Conservation (phyloP, 2,329 filamentous ascomycete species). For the Diatrype stigma region DNA sequence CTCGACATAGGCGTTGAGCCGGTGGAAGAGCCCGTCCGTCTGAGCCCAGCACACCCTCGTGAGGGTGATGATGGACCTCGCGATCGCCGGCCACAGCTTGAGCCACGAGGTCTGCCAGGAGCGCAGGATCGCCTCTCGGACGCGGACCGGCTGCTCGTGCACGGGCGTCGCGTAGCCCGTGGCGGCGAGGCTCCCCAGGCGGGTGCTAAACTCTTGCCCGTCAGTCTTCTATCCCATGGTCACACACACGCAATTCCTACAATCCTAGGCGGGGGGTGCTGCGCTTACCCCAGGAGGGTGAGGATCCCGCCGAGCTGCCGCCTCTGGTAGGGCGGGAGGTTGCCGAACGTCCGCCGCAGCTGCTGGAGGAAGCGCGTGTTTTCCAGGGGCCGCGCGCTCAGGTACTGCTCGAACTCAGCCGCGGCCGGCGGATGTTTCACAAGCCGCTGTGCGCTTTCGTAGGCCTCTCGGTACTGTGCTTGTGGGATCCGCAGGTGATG, state of each 20-base stretch:
- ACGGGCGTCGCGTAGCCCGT: conserved; percentile 65
- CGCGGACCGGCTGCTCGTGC: conserved; percentile 53
- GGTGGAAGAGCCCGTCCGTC: conserved; percentile 49
- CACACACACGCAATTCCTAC: too few relatives aligned
- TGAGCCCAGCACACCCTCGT: conserved; percentile 52
- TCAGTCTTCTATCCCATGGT: too few relatives aligned
- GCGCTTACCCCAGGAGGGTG: conserved; percentile 39
- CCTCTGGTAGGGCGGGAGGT: conserved; percentile 28
- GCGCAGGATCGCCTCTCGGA: conserved; percentile 59
- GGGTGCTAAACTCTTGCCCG: conserved; percentile 43
- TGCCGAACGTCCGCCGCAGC: conserved; percentile 39
- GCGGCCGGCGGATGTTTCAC: conserved; percentile 36
- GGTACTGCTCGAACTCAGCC: conserved; percentile 45
- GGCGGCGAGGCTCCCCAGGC: conserved; percentile 58
- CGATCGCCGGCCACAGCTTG: conserved; percentile 49
- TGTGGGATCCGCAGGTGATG: conserved; percentile 44
- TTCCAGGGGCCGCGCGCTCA: conserved; percentile 47
- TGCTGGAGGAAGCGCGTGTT: conserved; percentile 50
- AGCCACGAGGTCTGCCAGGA: conserved; percentile 59
- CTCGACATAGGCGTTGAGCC: conserved; percentile 55
- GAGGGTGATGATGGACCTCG: conserved; percentile 52
- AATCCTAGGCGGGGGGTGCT: too few relatives aligned
- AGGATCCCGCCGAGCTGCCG: conserved; percentile 37
- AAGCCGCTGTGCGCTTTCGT: conserved; percentile 33
- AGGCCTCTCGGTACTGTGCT: conserved; percentile 43